Percentiles rank a stretch among this genome's conserved stretches.
phyloP scores from a whole-genome alignment of 805 yeast genomes.

The Metschnikowia gruessii region DNA sequence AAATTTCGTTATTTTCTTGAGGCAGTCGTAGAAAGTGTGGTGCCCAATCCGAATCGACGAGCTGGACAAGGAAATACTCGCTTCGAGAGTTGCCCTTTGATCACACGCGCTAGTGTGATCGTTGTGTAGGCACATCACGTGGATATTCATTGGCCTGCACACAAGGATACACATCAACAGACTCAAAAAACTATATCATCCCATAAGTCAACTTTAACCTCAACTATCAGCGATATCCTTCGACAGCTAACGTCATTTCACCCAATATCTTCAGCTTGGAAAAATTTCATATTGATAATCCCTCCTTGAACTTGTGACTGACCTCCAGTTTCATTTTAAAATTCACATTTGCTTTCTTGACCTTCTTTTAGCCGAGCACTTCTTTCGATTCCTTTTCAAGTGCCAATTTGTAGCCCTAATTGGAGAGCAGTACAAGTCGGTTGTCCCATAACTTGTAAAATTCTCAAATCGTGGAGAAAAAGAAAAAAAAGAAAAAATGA shows the following conservation, averaged over 20 bases:
- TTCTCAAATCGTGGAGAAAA: neutral
- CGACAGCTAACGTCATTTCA: neutral
- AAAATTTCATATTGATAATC: neutral
- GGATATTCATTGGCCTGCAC: neutral
- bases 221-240: neutral
- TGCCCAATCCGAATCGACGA: too few relatives aligned
- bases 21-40: too few relatives aligned
- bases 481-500: slow-evolving; percentile 2
- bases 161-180: neutral
- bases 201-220: neutral
- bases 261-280: neutral
- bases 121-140: too few relatives aligned
- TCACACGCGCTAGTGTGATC: neutral
- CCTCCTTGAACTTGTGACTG: neutral
- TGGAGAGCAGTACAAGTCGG: slow-evolving; percentile 4
- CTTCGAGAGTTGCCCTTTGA: neutral
- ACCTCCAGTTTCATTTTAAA: neutral
- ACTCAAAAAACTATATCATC: neutral
- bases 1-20: too few relatives aligned
- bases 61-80: too few relatives aligned
- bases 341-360: neutral
- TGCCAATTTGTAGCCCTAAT: slow-evolving; percentile 11
- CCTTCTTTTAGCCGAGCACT: neutral
- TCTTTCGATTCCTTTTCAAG: neutral
- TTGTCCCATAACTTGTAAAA: slow-evolving; percentile 11